Percentiles rank a stretch among this genome's conserved stretches.
phyloP scores from a whole-genome alignment of 179 eudicot genomes.

The Gypsophila paniculata region DNA sequence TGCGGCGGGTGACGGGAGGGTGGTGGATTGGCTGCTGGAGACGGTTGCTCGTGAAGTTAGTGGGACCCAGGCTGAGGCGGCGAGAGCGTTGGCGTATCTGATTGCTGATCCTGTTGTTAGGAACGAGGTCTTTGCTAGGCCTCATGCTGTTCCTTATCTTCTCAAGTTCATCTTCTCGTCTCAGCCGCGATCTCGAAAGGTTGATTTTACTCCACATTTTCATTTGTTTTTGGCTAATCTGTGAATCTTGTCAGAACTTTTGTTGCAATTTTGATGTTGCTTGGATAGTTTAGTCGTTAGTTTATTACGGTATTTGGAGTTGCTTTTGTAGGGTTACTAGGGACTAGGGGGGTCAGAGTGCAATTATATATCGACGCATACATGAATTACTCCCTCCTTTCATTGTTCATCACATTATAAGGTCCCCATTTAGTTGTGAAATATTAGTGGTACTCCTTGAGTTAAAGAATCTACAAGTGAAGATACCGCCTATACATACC shows the following conservation, averaged over 20 bases:
- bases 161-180: constrained; percentile 72
- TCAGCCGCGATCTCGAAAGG: constrained; percentile 77
- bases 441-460: too few species aligned
- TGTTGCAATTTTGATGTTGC: background rate
- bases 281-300: too few species aligned
- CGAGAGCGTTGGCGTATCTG: constrained; percentile 89
- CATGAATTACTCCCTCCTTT: too few species aligned
- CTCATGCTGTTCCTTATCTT: constrained; percentile 66
- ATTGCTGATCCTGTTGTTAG: constrained; percentile 76
- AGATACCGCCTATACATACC: too few species aligned
- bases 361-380: too few species aligned
- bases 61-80: constrained; percentile 83
- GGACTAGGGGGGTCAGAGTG: too few species aligned
- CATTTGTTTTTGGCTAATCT: background rate
- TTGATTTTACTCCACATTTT: background rate
- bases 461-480: too few species aligned
- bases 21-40: constrained; percentile 82
- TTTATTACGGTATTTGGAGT: too few species aligned
- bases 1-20: constrained; percentile 76
- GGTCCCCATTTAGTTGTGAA: too few species aligned
- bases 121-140: constrained; percentile 61
- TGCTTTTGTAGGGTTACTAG: too few species aligned
- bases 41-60: constrained; percentile 39
- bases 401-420: too few species aligned
- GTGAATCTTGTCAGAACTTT: background rate